Evolutionary conservation across 2,329 filamentous ascomycete genomes (phyloP).

Genomic region (Albophoma yamanashiensis): DNA sequence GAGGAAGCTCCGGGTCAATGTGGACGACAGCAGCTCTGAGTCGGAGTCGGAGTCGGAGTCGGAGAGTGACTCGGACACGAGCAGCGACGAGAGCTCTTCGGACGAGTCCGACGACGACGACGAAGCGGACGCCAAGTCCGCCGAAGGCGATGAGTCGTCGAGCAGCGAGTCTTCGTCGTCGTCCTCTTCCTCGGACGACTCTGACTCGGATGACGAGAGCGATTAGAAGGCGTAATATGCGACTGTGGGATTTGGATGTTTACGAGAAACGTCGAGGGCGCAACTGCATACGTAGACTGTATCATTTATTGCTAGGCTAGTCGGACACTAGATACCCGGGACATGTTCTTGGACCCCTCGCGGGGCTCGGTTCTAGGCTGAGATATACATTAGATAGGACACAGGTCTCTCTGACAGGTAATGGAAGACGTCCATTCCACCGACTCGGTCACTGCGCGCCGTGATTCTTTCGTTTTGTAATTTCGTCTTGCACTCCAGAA

Average conservation of each 20-base stretch:
- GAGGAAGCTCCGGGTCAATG: constrained; percentile 39
- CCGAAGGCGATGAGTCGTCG: constrained; percentile 20
- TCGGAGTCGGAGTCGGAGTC: constrained; percentile 10
- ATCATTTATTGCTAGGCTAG: constrained; percentile 3
- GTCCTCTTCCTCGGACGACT: constrained; percentile 22
- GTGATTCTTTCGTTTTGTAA: background rate
- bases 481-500: background rate
- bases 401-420: background rate
- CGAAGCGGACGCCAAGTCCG: constrained; percentile 4
- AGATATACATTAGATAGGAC: constrained; percentile 3
- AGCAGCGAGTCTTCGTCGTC: constrained; percentile 32
- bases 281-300: constrained; percentile 3
- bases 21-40: constrained; percentile 29
- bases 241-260: constrained; percentile 2
- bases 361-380: constrained; percentile 1
- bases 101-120: constrained; percentile 25
- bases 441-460: background rate
- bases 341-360: constrained; percentile 2
- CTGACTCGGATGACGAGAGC: constrained; percentile 19
- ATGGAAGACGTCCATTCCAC: background rate
- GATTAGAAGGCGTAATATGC: constrained; percentile 2
- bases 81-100: constrained; percentile 26
- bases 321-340: constrained; percentile 4
- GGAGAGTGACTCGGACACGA: constrained; percentile 16
- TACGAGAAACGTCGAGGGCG: background rate